Conservation (phyloP, 805 yeast species). For the Metschnikowia cerradonensis region DNA sequence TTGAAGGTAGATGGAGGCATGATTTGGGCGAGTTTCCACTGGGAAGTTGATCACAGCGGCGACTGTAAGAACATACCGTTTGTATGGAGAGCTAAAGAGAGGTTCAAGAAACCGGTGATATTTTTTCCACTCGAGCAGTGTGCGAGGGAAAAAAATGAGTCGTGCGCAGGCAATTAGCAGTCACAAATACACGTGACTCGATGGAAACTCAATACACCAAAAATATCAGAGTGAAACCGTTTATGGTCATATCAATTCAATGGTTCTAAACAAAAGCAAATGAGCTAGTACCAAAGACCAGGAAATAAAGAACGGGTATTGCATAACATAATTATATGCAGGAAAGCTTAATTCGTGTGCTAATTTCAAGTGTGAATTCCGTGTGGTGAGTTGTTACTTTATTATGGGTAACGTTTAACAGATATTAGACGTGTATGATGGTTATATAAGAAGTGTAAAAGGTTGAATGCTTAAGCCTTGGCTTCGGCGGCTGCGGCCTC, state of each 20-base stretch:
- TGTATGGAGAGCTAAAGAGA: slow-evolving; percentile 10
- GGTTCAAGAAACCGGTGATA: slow-evolving; percentile 4
- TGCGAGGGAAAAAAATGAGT: slow-evolving; percentile 14
- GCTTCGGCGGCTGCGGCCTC: slow-evolving; percentile 22
- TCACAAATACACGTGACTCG: slow-evolving; percentile 17
- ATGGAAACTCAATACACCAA: neutral
- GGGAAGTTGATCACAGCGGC: slow-evolving; percentile 29
- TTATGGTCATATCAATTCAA: neutral
- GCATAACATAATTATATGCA: too few relatives aligned
- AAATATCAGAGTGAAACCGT: neutral
- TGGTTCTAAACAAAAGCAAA: neutral
- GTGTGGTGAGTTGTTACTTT: too few relatives aligned
- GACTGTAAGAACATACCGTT: slow-evolving; percentile 14
- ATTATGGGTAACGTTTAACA: neutral
- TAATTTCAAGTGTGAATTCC: neutral
- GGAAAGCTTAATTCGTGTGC: too few relatives aligned
- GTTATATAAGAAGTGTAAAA: neutral
- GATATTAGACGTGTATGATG: neutral
- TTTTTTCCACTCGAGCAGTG: slow-evolving; percentile 10
- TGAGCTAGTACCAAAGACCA: neutral
- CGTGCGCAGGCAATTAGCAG: slow-evolving; percentile 17
- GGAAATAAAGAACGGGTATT: neutral
- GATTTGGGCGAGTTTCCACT: slow-evolving; percentile 96
- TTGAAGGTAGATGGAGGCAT: slow-evolving; percentile 99
- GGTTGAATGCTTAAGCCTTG: slow-evolving; percentile 1